Evolutionary conservation across 495 filamentous ascomycete genomes (phyloP).

Genomic region (Pyrenula massariospora): DNA sequence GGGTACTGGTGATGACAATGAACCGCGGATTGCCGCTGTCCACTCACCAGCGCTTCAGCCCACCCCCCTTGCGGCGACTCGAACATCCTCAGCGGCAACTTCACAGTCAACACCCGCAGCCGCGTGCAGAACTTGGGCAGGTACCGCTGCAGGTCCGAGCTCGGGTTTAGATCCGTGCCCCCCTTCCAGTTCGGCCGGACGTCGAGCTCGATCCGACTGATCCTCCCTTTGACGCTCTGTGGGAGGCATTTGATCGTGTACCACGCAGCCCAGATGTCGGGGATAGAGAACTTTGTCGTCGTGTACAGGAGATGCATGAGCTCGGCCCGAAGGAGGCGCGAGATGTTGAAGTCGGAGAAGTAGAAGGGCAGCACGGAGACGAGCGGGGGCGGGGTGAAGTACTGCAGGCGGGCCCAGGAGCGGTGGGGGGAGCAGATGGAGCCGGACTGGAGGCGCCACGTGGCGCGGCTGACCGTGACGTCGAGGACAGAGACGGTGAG

Average conservation of each 20-base stretch:
- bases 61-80: slow-evolving; percentile 77
- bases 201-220: neutral
- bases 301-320: neutral
- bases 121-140: neutral
- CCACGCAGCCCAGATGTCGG: neutral
- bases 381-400: neutral
- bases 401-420: neutral
- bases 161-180: neutral
- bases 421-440: neutral
- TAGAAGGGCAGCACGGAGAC: neutral
- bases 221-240: neutral
- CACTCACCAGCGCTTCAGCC: slow-evolving; percentile 44
- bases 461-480: neutral
- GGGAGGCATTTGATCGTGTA: neutral
- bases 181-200: neutral
- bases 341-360: neutral
- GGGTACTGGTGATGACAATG: no score
- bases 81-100: slow-evolving; percentile 72
- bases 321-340: neutral
- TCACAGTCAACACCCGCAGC: slow-evolving; percentile 9
- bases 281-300: neutral
- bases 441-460: neutral
- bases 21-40: no score
- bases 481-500: neutral
- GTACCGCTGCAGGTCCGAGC: neutral